Conservation (phyloP, 177 flowering plant species). For the Tripterygium wilfordii region DNA sequence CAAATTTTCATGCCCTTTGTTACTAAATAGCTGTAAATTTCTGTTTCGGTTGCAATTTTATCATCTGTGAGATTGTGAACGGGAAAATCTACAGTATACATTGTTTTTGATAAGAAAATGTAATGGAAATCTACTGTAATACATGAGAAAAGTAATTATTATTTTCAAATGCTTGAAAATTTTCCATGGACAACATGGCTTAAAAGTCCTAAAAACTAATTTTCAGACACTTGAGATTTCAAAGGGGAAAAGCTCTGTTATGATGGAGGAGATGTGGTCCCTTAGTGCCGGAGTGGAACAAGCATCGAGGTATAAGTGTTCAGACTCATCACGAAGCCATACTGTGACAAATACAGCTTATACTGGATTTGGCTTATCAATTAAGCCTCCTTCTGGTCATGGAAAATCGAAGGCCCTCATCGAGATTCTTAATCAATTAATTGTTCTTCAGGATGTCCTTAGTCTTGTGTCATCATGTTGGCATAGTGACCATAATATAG, state of each 20-base stretch:
- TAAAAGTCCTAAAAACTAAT: slow-evolving; percentile 17
- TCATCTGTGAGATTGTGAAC: slow-evolving; percentile 3
- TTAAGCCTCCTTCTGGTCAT: slow-evolving; percentile 20
- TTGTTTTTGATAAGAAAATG: too few species aligned
- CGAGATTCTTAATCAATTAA: slow-evolving; percentile 30
- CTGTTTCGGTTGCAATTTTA: background rate
- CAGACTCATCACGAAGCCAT: slow-evolving; percentile 15
- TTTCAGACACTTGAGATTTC: slow-evolving; percentile 64
- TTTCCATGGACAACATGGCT: too few species aligned
- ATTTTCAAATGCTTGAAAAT: too few species aligned
- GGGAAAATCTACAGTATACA: slow-evolving; percentile 20
- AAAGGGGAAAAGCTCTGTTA: slow-evolving; percentile 22
- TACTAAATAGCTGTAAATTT: too few species aligned
- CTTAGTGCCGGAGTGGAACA: slow-evolving; percentile 19
- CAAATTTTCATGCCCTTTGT: too few species aligned
- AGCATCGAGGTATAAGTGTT: slow-evolving; percentile 17
- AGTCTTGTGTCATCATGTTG: slow-evolving; percentile 25
- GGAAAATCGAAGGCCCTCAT: slow-evolving; percentile 23
- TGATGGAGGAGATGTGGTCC: slow-evolving; percentile 30
- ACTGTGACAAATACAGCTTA: slow-evolving; percentile 16
- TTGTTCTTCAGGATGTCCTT: slow-evolving; percentile 60
- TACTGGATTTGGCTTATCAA: slow-evolving; percentile 24
- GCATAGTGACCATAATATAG: slow-evolving; percentile 28
- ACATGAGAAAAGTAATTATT: too few species aligned
- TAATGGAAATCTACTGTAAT: too few species aligned